Percentiles rank a stretch among this genome's conserved stretches.
phyloP scores from a whole-genome alignment of 1,284 basidiomycete species.

The Fomes fomentarius region DNA sequence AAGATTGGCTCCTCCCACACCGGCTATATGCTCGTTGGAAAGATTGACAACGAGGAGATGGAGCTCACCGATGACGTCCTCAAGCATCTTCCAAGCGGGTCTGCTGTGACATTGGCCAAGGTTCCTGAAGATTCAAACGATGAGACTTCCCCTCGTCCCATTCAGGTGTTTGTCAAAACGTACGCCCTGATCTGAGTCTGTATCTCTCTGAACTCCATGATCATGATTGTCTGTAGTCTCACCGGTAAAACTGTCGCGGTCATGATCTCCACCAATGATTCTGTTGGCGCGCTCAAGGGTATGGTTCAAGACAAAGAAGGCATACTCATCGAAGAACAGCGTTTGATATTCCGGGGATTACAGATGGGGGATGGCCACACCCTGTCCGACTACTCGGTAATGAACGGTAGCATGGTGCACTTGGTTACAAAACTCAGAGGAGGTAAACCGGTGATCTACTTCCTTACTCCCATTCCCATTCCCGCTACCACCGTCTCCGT shows the following conservation, averaged over 20 bases:
- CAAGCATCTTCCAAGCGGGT: background rate
- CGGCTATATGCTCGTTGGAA: background rate
- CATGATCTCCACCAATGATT: background rate
- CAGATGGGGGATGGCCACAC: background rate
- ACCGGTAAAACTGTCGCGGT: background rate
- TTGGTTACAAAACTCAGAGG: background rate
- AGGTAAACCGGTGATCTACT: slow-evolving; percentile 3
- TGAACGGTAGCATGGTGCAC: background rate
- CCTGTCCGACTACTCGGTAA: background rate
- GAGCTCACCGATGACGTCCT: slow-evolving; percentile 1
- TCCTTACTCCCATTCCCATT: background rate
- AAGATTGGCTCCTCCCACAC: background rate
- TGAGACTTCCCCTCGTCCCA: slow-evolving; percentile 23
- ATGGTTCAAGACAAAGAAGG: background rate
- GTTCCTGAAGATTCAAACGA: slow-evolving; percentile 34
- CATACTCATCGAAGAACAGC: background rate
- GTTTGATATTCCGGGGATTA: background rate
- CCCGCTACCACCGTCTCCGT: background rate
- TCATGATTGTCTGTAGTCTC: background rate
- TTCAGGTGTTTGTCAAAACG: background rate
- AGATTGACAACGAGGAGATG: background rate
- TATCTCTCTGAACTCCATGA: background rate
- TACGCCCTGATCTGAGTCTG: background rate
- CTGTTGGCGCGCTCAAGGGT: background rate
- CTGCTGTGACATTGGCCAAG: background rate